phyloP scores from a whole-genome alignment of 768 basidiomycete species.

The Mycena vitilis region DNA sequence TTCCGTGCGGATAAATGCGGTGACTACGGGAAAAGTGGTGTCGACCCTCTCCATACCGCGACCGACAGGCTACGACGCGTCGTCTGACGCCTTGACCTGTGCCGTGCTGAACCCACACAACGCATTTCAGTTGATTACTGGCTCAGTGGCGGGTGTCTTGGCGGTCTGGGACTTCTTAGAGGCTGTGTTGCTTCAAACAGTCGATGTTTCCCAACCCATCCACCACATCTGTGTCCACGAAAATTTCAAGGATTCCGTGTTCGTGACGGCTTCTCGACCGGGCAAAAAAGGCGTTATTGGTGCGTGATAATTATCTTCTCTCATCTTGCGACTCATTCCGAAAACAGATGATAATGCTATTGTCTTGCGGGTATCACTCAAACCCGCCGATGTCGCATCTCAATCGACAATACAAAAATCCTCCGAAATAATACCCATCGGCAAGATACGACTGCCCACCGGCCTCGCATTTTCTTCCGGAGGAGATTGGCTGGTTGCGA shows the following conservation, averaged over 20 bases:
- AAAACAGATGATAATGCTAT: slow-evolving; percentile 64
- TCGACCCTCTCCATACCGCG: slow-evolving; percentile 79
- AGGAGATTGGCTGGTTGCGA: slow-evolving; percentile 82
- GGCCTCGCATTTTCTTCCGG: slow-evolving; percentile 80
- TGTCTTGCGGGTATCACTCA: slow-evolving; percentile 74
- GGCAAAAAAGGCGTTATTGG: slow-evolving; percentile 55
- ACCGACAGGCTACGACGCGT: slow-evolving; percentile 48
- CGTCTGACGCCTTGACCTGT: slow-evolving; percentile 72
- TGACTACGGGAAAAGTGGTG: slow-evolving; percentile 79
- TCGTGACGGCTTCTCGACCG: slow-evolving; percentile 70
- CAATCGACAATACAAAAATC: slow-evolving; percentile 55
- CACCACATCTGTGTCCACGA: slow-evolving; percentile 79
- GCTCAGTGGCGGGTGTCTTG: slow-evolving; percentile 84
- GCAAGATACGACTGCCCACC: slow-evolving; percentile 72
- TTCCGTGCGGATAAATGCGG: slow-evolving; percentile 88
- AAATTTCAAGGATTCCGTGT: slow-evolving; percentile 73
- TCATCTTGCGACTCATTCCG: slow-evolving; percentile 25
- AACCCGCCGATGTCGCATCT: slow-evolving; percentile 55
- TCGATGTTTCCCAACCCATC: slow-evolving; percentile 77
- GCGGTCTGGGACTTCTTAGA: slow-evolving; percentile 96
- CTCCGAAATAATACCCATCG: slow-evolving; percentile 65
- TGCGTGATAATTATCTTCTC: slow-evolving; percentile 40
- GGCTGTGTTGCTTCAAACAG: slow-evolving; percentile 78
- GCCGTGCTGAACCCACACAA: slow-evolving; percentile 86
- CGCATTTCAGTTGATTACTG: slow-evolving; percentile 89